These are phyloP conservation scores for Daedaleopsis nitida DNA, from an alignment of 768 basidiomycete species.

Conservation along the genomic window DNA sequence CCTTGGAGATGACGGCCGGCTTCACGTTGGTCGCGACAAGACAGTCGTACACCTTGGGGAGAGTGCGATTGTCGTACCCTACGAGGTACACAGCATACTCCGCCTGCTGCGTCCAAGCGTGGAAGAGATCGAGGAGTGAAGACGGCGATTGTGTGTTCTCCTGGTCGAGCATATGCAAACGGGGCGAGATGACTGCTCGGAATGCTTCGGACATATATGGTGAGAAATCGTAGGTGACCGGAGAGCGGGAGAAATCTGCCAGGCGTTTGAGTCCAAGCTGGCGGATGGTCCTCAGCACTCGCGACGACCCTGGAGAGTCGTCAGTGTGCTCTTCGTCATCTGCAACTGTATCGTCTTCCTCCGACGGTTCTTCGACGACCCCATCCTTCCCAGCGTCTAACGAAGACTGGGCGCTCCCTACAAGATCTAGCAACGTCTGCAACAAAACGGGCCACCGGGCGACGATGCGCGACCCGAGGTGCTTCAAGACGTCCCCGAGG, in stretches of 20 bases:
- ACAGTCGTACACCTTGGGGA: slow-evolving; percentile 83
- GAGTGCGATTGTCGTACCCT: slow-evolving; percentile 61
- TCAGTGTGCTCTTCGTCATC: slow-evolving; percentile 39
- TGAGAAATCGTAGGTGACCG: slow-evolving; percentile 72
- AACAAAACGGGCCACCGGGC: slow-evolving; percentile 77
- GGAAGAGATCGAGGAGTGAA: slow-evolving; percentile 82
- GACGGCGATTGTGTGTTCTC: slow-evolving; percentile 96
- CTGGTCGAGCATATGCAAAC: slow-evolving; percentile 67
- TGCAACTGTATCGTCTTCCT: slow-evolving; percentile 35
- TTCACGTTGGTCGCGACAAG: slow-evolving; percentile 85
- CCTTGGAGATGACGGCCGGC: slow-evolving; percentile 72
- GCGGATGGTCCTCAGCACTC: slow-evolving; percentile 62
- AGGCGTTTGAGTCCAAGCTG: slow-evolving; percentile 85
- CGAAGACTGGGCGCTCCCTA: slow-evolving; percentile 62
- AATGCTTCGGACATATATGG: slow-evolving; percentile 73
- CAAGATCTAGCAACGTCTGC: slow-evolving; percentile 63
- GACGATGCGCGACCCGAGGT: slow-evolving; percentile 74
- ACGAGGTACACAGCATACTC: slow-evolving; percentile 67
- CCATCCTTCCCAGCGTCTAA: slow-evolving; percentile 40
- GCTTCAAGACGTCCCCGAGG: slow-evolving; percentile 80
- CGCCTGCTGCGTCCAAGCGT: slow-evolving; percentile 66
- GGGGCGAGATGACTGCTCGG: slow-evolving; percentile 75
- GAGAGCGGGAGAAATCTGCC: slow-evolving; percentile 82
- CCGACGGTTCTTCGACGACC: slow-evolving; percentile 35
- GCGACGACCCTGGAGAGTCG: slow-evolving; percentile 34